These are phyloP conservation scores for Colletotrichum simmondsii DNA, from an alignment of 2,329 filamentous ascomycete genomes.

Conservation along the genomic window DNA sequence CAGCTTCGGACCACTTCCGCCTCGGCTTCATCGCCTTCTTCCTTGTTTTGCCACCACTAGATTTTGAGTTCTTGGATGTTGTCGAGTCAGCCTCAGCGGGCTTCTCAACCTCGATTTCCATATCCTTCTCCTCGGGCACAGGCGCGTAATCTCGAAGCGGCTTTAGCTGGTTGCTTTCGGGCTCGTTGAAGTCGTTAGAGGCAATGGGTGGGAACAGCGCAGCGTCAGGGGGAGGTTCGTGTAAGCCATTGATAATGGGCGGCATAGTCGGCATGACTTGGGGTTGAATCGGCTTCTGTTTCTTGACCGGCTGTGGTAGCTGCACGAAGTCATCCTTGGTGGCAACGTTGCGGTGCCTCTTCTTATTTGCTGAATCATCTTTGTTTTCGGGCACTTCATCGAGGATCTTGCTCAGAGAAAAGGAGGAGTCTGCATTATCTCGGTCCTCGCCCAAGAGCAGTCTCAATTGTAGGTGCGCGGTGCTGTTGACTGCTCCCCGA, in stretches of 20 bases:
- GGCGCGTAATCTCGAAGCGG: conserved; percentile 55
- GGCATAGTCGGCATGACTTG: conserved; percentile 60
- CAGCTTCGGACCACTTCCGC: conserved; percentile 73
- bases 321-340: conserved; percentile 72
- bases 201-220: conserved; percentile 73
- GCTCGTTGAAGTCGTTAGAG: conserved; percentile 64
- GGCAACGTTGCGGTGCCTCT: conserved; percentile 59
- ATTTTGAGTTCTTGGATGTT: conserved; percentile 36
- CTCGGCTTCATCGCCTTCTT: conserved; percentile 67
- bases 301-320: conserved; percentile 72
- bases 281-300: conserved; percentile 69
- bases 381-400: conserved; percentile 54
- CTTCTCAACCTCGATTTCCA: conserved; percentile 39
- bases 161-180: conserved; percentile 54
- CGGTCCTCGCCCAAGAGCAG: conserved; percentile 51
- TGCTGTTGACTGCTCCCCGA: conserved; percentile 8
- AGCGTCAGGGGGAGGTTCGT: conserved; percentile 70
- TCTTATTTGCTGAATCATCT: conserved; percentile 64
- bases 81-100: conserved; percentile 42
- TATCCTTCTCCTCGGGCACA: conserved; percentile 39
- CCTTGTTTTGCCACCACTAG: conserved; percentile 53
- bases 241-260: conserved; percentile 73
- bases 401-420: conserved; percentile 58
- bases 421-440: conserved; percentile 50
- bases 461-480: conserved; percentile 45